Evolutionary conservation across 202 grass and related monocot genomes (phyloP).

Genomic region (Cymbopogon flexuosus): DNA sequence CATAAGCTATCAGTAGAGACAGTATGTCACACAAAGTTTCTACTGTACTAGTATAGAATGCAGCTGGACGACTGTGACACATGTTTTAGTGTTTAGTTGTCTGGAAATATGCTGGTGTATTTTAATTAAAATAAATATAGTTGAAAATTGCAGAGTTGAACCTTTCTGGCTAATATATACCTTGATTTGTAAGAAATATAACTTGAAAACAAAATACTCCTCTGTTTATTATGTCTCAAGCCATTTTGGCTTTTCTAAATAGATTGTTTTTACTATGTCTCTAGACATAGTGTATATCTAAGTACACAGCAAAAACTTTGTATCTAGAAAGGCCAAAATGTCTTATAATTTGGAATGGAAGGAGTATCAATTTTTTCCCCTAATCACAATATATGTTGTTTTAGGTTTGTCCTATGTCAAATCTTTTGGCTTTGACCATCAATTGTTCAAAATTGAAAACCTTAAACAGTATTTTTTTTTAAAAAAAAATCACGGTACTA

Average conservation of each 20-base stretch:
- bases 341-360: too few species aligned
- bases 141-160: slow-evolving; percentile 7
- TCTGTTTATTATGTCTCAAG: too few species aligned
- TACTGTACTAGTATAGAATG: not conserved
- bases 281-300: too few species aligned
- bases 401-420: not conserved
- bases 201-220: not conserved
- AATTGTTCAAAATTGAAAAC: not conserved
- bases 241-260: too few species aligned
- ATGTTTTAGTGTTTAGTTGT: not conserved
- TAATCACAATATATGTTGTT: not conserved
- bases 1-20: not conserved
- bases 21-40: not conserved
- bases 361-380: not conserved
- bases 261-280: too few species aligned
- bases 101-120: not conserved
- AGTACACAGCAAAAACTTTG: too few species aligned
- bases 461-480: not conserved
- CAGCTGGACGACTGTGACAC: not conserved
- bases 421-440: not conserved
- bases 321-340: too few species aligned
- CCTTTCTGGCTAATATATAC: not conserved
- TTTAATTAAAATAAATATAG: not conserved
- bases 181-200: not conserved
- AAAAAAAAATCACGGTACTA: not conserved